Base-by-base conservation (phyloP, 2,329 filamentous ascomycete genomes). In the Samsoniella hepiali region DNA sequence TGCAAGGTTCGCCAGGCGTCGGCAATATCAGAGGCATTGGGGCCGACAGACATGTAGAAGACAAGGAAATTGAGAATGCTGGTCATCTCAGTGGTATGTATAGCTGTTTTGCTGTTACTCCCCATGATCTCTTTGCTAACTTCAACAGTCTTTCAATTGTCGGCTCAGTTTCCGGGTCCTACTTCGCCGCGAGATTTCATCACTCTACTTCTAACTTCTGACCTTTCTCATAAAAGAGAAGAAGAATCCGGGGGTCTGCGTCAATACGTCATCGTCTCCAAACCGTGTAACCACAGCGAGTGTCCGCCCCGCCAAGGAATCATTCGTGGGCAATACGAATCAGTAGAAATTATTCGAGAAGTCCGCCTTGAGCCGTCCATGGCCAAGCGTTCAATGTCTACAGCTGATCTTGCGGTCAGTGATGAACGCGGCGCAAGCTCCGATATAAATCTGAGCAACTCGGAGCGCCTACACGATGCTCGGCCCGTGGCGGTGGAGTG, bases 121-220 rank as follows among this genome's bases (percentile, higher is more conserved):
- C 67, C 63, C 38, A 13, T 58, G 61, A 64, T 65, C 53, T 64
- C 58, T 63, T 40, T 49, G 40, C 63, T 65, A 31, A 56, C 8
- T 51, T 58, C 74, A 17, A 68, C 73, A 87, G 91, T 97, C 5
- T 96, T 91, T 71, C 88, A 94, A 71, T 82, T 97, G 1, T 94
- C 91, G 29, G 93, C 93, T 3, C 90, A 95, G 72, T 97, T 97
- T 69, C 93, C 93, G 0, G 91, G 91, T 0, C 94, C 94, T 3
- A 95, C 91, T 0, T 87, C 93, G 2, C 90, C 94, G 0, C 82
- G 94, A 74, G 94, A 97, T 72, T 97, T 97, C 74, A 86, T 97
- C 58, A 90, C 91, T 5, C 77, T 96, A 65, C 82, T 95, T 50
- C 77, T 96, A 49, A 91, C 87, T 29, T 91, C 88, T 50, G 82